These are phyloP conservation scores for Thymus quinquecostatus DNA, from an alignment of 257 asterid genomes.

Conservation along the genomic window DNA sequence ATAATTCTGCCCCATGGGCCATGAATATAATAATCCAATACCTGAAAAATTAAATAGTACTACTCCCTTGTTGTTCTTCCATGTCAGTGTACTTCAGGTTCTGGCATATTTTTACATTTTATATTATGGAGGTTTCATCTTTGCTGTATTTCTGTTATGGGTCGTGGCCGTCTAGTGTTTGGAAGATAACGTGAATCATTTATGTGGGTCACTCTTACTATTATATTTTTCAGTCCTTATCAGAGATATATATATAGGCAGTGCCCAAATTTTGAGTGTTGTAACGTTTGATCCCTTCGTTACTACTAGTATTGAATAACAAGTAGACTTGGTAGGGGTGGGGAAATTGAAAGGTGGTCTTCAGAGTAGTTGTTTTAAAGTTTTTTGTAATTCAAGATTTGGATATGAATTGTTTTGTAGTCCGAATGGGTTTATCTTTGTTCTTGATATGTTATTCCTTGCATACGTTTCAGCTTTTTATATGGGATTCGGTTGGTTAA, in stretches of 20 bases:
- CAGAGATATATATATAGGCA: slow-evolving; percentile 26
- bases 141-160: slow-evolving; percentile 36
- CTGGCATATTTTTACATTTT: slow-evolving; percentile 20
- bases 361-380: slow-evolving; percentile 42
- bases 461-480: slow-evolving; percentile 27
- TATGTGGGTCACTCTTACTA: slow-evolving; percentile 39
- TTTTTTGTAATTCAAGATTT: slow-evolving; percentile 34
- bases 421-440: slow-evolving; percentile 25
- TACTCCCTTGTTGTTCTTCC: slow-evolving; percentile 1
- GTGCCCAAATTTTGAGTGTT: slow-evolving; percentile 20
- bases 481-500: slow-evolving; percentile 42
- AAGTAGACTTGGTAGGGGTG: slow-evolving; percentile 31
- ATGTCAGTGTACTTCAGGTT: slow-evolving; percentile 21
- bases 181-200: slow-evolving; percentile 35
- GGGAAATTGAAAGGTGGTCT: slow-evolving; percentile 51
- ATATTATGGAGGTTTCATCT: slow-evolving; percentile 9
- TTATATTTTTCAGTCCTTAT: slow-evolving; percentile 18
- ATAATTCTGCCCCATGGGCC: background rate
- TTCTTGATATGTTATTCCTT: slow-evolving; percentile 33
- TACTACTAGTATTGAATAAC: slow-evolving; percentile 12
- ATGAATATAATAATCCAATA: background rate
- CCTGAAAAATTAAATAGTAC: background rate
- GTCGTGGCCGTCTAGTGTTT: slow-evolving; percentile 35
- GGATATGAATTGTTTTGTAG: slow-evolving; percentile 21
- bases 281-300: slow-evolving; percentile 23